These are phyloP conservation scores for Lonicera japonica DNA, from an alignment of 129 eudicot species.

Conservation along the genomic window DNA sequence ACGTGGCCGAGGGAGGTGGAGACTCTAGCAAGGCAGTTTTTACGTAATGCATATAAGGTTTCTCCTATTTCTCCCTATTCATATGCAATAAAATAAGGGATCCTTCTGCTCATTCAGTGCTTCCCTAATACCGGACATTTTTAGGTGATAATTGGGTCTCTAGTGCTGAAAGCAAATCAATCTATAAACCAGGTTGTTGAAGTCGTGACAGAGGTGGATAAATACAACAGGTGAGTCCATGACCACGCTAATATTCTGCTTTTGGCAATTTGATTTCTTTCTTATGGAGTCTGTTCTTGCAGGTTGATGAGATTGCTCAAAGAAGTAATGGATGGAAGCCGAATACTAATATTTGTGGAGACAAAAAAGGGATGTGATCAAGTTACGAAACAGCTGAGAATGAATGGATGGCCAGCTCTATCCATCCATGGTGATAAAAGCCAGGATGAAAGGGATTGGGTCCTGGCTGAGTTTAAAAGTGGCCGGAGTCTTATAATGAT, in stretches of 20 bases:
- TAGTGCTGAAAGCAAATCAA: conserved; percentile 83
- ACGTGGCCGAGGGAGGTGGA: conserved; percentile 99
- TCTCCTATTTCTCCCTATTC: no score
- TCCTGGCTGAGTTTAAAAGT: conserved; percentile 92
- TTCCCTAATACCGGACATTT: background rate
- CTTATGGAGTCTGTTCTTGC: conserved; percentile 10
- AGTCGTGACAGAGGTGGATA: conserved; percentile 75
- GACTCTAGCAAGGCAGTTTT: conserved; percentile 82
- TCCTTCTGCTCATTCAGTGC: conserved; percentile 3
- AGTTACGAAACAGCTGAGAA: conserved; percentile 86
- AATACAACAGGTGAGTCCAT: conserved; percentile 62
- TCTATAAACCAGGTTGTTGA: conserved; percentile 83
- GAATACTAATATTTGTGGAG: conserved; percentile 82
- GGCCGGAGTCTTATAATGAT: conserved; percentile 97
- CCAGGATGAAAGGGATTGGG: conserved; percentile 99
- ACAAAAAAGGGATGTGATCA: conserved; percentile 99
- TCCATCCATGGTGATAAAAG: conserved; percentile 99
- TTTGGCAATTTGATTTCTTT: background rate
- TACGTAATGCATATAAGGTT: conserved; percentile 90
- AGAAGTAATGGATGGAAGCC: conserved; percentile 94
- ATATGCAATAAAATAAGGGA: background rate
- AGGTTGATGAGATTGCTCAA: conserved; percentile 76
- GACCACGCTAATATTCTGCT: background rate
- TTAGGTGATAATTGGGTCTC: conserved; percentile 87
- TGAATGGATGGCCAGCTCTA: conserved; percentile 99